Evolutionary conservation across 345 rosid genomes (phyloP).

Genomic region (Populus simonii): DNA sequence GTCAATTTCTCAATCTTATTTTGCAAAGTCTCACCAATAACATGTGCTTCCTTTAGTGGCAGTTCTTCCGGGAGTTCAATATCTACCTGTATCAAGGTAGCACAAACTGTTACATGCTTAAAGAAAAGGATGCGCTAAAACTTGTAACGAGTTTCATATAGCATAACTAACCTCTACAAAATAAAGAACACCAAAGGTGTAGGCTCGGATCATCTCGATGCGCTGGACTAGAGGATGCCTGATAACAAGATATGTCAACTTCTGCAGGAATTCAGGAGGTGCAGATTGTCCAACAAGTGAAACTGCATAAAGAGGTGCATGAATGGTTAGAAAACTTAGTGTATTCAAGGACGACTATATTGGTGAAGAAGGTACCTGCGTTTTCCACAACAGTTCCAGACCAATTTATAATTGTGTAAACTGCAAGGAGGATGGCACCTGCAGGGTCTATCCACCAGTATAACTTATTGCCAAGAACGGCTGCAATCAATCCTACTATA

Average conservation of each 20-base stretch:
- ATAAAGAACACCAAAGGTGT: slow-evolving; percentile 81
- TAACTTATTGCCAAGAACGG: slow-evolving; percentile 65
- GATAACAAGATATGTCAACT: slow-evolving; percentile 64
- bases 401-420: slow-evolving; percentile 81
- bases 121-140: background rate
- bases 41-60: slow-evolving; percentile 34
- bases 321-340: background rate
- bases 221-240: slow-evolving; percentile 67
- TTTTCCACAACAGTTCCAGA: slow-evolving; percentile 85
- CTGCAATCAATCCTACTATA: slow-evolving; percentile 75
- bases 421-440: slow-evolving; percentile 74
- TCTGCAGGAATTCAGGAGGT: slow-evolving; percentile 73
- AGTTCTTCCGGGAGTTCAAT: slow-evolving; percentile 32
- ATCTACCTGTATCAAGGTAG: slow-evolving; percentile 16
- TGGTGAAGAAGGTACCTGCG: slow-evolving; percentile 45
- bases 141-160: background rate
- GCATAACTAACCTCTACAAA: slow-evolving; percentile 75
- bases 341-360: background rate
- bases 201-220: slow-evolving; percentile 80
- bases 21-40: slow-evolving; percentile 39
- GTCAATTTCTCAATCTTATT: slow-evolving; percentile 35
- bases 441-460: slow-evolving; percentile 90
- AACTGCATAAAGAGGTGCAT: slow-evolving; percentile 37
- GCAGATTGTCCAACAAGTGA: slow-evolving; percentile 85
- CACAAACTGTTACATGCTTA: background rate